Base-by-base conservation (phyloP, 495 filamentous ascomycete genomes). In the Amniculicola lignicola region DNA sequence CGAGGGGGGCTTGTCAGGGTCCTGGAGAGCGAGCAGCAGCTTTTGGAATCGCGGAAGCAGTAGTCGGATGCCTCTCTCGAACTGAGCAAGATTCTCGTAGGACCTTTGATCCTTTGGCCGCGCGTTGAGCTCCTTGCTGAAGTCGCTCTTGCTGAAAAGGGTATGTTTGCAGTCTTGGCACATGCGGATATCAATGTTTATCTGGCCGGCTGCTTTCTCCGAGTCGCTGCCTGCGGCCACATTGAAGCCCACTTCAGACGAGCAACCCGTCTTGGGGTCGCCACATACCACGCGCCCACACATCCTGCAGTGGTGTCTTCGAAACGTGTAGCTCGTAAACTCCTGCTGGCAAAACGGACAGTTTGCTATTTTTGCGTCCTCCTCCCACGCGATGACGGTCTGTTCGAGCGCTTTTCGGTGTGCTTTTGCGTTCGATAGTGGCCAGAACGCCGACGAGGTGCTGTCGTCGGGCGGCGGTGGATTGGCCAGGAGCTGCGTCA, bases 301-400 rank as follows among this genome's bases (percentile, higher is more conserved):
- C 68, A 95, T 81, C 48, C 93, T 82, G 68, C 93, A 98, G 67
- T 98, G 93, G 67, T 97, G 94, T 51, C 93, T 78, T 65, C 93
- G 80, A 61, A 95, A 91, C 1, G 88, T 82, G 75, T 95, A 96
- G 22, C 79, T 82, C 1, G 88, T 82, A 70, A 98, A 98, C 47
- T 95, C 89, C 63, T 97, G 93, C 62, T 90, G 86, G 63, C 93
- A 98, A 62, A 95, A 93, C 2, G 93, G 94, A 58, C 93, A 98
- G 40, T 81, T 82, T 3, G 76, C 46, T 18, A 98, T 90, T 38
- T 73, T 80, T 0, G 85, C 77, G 72, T 97, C 94, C 41, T 97
- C 93, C 67, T 98, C 87, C 93, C 93, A 98, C 12, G 84, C 85
- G 15, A 97, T 89, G 14, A 98, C 80, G 0, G 85, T 88, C 64